Evolutionary conservation across 106 monocot species (phyloP).

Genomic region (Agapanthus africanus): DNA sequence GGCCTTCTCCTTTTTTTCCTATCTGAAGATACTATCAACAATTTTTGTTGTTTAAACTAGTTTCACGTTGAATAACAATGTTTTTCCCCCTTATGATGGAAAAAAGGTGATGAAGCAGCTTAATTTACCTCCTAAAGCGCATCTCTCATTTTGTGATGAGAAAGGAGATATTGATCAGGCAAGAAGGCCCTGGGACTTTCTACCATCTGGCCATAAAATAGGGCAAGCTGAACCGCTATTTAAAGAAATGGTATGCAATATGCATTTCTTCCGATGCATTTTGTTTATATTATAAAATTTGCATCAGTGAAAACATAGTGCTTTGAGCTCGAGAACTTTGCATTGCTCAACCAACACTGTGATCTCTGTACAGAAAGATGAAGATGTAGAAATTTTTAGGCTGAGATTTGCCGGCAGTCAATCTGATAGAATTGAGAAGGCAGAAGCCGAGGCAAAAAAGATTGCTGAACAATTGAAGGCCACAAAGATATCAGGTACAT

Average conservation of each 20-base stretch:
- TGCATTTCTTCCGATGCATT: neutral
- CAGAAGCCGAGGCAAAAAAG: conserved; percentile 58
- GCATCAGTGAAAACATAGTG: no score
- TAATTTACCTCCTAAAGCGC: conserved; percentile 45
- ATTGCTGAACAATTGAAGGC: conserved; percentile 57
- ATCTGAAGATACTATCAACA: no score
- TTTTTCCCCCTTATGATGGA: conserved; percentile 6
- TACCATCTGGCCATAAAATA: conserved; percentile 82
- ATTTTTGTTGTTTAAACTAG: no score
- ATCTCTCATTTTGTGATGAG: conserved; percentile 55
- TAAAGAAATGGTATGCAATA: conserved; percentile 63
- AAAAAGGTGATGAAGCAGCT: conserved; percentile 76
- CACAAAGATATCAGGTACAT: conserved; percentile 58
- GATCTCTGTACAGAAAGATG: conserved; percentile 66
- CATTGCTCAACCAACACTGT: neutral
- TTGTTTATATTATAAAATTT: no score
- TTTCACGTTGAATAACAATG: neutral
- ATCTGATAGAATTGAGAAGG: conserved; percentile 68
- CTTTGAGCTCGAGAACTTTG: no score
- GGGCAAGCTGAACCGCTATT: conserved; percentile 81
- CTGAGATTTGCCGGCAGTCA: conserved; percentile 89
- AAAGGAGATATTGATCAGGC: conserved; percentile 55
- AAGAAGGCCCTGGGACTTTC: conserved; percentile 77
- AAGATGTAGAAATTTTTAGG: conserved; percentile 77
- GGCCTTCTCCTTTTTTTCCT: no score